Evolutionary conservation across 108 stramenopile species (phyloP).

Genomic region (Cafeteria roenbergensis): DNA sequence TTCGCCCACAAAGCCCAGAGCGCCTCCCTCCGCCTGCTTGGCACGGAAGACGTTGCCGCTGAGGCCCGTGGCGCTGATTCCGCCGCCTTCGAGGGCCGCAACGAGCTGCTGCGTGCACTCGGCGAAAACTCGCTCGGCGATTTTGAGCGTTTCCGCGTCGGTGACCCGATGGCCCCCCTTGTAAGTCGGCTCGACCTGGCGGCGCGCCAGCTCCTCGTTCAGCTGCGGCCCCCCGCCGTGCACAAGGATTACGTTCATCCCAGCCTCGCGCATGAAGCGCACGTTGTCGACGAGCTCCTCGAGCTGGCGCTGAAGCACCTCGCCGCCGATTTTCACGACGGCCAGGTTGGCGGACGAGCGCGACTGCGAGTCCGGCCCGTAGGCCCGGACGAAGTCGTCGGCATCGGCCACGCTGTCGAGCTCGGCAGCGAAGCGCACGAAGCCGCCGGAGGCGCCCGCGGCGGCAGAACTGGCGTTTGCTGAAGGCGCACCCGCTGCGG

Average conservation of each 20-base stretch:
- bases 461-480: no score
- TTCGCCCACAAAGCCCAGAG: slow-evolving; percentile 75
- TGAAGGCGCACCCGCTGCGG: no score
- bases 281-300: slow-evolving; percentile 63
- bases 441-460: no score
- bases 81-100: slow-evolving; percentile 55
- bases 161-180: slow-evolving; percentile 75
- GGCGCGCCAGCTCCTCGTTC: slow-evolving; percentile 59
- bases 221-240: slow-evolving; percentile 90
- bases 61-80: slow-evolving; percentile 64
- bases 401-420: no score
- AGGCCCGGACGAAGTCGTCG: no score
- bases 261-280: slow-evolving; percentile 61
- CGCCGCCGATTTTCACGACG: slow-evolving; percentile 43
- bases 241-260: slow-evolving; percentile 68
- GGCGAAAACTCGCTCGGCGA: slow-evolving; percentile 92
- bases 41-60: slow-evolving; percentile 51
- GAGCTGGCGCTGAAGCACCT: slow-evolving; percentile 77
- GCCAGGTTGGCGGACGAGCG: background rate
- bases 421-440: no score
- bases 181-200: slow-evolving; percentile 63
- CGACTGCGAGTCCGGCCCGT: background rate
- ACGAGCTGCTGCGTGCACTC: slow-evolving; percentile 82
- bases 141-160: slow-evolving; percentile 68
- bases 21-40: slow-evolving; percentile 16